A percentile compares a stretch with the other conserved stretches of the same genome.
phyloP scores from a whole-genome alignment of 2,329 filamentous ascomycete species.

The Aurifilum marmelostoma region DNA sequence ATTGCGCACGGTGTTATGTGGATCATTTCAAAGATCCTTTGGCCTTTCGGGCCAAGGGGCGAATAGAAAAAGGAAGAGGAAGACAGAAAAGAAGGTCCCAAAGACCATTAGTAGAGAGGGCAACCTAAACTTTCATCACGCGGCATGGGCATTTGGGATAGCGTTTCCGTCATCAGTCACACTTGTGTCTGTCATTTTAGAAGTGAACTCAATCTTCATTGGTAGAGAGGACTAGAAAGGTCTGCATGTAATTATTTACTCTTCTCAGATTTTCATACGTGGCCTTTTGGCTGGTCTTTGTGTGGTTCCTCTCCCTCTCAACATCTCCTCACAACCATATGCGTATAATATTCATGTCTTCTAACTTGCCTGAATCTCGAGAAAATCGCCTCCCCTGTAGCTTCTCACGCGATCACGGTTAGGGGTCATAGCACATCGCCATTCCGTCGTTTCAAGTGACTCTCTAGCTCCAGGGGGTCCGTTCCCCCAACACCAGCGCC shows the following conservation, averaged over 20 bases:
- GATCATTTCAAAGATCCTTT: conserved; percentile 12
- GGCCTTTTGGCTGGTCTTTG: too few species aligned
- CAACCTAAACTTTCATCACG: neutral
- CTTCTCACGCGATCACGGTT: neutral
- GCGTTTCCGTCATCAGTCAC: neutral
- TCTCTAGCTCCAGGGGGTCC: neutral
- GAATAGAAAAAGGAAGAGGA: neutral
- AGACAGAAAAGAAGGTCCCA: neutral
- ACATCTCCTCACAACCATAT: too few species aligned
- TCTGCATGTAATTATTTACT: too few species aligned
- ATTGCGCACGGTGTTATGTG: conserved; percentile 11
- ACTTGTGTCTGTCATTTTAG: neutral
- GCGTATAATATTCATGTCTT: too few species aligned
- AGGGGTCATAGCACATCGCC: neutral
- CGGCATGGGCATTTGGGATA: neutral
- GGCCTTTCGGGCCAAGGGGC: conserved; percentile 7
- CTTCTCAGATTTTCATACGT: too few species aligned
- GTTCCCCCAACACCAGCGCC: neutral
- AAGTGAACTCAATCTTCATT: too few species aligned
- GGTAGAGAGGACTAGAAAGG: too few species aligned
- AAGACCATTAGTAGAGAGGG: neutral
- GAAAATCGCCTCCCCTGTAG: neutral
- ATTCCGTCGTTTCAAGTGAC: neutral
- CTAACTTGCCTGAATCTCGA: neutral
- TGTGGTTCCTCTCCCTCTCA: too few species aligned